Base-by-base conservation (phyloP, 768 basidiomycete genomes). In the Trametes gibbosa region DNA sequence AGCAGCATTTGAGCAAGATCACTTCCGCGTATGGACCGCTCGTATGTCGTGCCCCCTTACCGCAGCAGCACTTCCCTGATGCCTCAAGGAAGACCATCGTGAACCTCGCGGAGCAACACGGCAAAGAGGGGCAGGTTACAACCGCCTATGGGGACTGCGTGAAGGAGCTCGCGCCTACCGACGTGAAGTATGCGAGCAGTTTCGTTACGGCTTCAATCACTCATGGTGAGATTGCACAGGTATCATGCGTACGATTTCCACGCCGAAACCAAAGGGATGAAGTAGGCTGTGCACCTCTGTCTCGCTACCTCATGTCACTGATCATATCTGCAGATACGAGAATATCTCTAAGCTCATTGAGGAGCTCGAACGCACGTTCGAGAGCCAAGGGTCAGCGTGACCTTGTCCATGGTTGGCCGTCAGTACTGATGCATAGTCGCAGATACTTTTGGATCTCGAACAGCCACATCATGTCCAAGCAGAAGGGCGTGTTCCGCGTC, bases 191-290 rank as follows among this genome's bases (percentile, higher is more conserved):
- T 43, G 84, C 70, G 23, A 10, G 13, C 27, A 23, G 40, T 3
- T 17, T 13, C 27, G 40, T 2, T 19, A 24, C 42, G 41, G 29
- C 23, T 19, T 7, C 14, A 5, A 49, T 19, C 7, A 10, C 14
- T 8, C 12, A 19, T 13, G 24, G 34, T 56, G 32, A 62, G 23
- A 25, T 24, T 13, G 45, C 32, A 19, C 52, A 92, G 89, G 62
- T 93, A 92, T 66, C 75, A 77, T 61, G 88, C 86, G 68, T 98
- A 95, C 68, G 96, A 98, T 71, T 98, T 98, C 71, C 96, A 98
- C 73, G 81, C 77, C 3, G 93, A 97, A 72, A 96, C 94, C 12
- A 88, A 84, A 69, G 95, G 96, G 21, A 97, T 98, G 96, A 92
- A 91, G 89, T 92, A 61, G 54, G 17, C 9, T 16, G 23, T 50